Base-by-base conservation (phyloP, 352 stramenopile species). In the Phytophthora capsici region DNA sequence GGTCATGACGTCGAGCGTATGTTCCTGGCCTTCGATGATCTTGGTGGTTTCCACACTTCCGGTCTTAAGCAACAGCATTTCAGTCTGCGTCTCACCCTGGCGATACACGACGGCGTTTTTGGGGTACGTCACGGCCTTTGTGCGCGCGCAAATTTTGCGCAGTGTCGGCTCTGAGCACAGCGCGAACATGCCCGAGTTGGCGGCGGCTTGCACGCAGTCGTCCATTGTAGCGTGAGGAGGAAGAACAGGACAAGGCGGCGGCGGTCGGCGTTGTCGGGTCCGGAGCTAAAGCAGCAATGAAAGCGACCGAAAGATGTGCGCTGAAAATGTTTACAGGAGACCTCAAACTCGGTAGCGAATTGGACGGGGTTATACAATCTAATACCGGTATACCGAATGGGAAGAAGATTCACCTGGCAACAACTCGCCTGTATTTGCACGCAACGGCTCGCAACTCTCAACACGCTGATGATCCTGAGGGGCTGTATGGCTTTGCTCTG, bases 111-210 rank as follows among this genome's bases (percentile, higher is more conserved):
- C 75, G 46, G 82, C 69, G 59, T 86, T 89, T 68, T 91, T 92
- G 38, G 82, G 71, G 65, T 81, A 94, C 22, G 69, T 67, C 65
- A 95, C 87, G 58, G 78, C 60, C 50, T 76, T 68, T 28, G 89
- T 69, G 36, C 69, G 72, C 19, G 80, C 75, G 71, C 86, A 94
- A 65, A 96, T 89, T 65, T 86, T 80, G 60, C 82, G 82, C 67
- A 94, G 75, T 67, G 88, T 93, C 23, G 78, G 69, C 71, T 95
- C 86, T 8, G 81, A 91, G 78, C 86, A 95, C 55, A 90, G 78
- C 55, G 82, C 70, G 66, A 96, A 96, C 69, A 96, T 89, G 71
- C 84, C 83, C 43, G 74, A 83, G 56, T 77, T 80, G 43, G 75
- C 68, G n/a, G 86, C 80, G 62, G 73, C 74, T 59, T 84, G 66